Base-by-base conservation (phyloP, 495 filamentous ascomycete species). In the Aspergillus funiculosus region DNA sequence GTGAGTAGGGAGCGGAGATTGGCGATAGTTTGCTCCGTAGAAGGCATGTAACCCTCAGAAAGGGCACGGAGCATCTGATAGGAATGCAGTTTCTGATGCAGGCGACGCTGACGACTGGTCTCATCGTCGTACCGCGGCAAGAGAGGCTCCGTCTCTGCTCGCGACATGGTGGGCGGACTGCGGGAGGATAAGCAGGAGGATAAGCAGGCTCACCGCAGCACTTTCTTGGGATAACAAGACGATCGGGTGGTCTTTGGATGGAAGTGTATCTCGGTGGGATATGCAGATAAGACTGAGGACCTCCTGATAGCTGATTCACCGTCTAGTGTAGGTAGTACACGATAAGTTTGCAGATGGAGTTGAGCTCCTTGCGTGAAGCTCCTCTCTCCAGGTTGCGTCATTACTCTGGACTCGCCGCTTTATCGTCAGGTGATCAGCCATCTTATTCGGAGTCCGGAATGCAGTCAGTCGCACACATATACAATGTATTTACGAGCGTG, bases 1-100 rank as follows among this genome's bases (percentile, higher is more conserved):
- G 86, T 74, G 6, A 95, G 70, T 2, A 97, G 64, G 22, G 83
- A 88, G 26, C 89, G 81, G 1, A 97, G 73, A 55, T 94, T 92
- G 61, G 81, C 69, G 56, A 89, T 85, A 47, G 74, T 51, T 58
- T 97, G 91, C 51, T 94, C 87, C 6, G 83, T 95, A 2, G 85
- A 87, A 18, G 91, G 91, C 85, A 95, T 89, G 66, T 82, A 95
- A 1, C 91, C 91, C 51, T 89, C 80, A 11, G 78, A 77, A 11
- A 97, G 62, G 47, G 91, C 91, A 34, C 87, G 77, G 21, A 86
- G 50, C 87, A 94, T 92, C 69, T 94, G 89, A 60, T 95, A 95
- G 43, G 80, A 81, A 64, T 95, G 91, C 46, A 95, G 74, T 68
- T 95, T 95, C 59, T 85, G 79, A 56, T 89, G 87, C 31, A 90